Evolutionary conservation across 2,329 filamentous ascomycete genomes (phyloP), one percentile per base, ranked within the genome.

Genomic region (Thyridium curvatum): DNA sequence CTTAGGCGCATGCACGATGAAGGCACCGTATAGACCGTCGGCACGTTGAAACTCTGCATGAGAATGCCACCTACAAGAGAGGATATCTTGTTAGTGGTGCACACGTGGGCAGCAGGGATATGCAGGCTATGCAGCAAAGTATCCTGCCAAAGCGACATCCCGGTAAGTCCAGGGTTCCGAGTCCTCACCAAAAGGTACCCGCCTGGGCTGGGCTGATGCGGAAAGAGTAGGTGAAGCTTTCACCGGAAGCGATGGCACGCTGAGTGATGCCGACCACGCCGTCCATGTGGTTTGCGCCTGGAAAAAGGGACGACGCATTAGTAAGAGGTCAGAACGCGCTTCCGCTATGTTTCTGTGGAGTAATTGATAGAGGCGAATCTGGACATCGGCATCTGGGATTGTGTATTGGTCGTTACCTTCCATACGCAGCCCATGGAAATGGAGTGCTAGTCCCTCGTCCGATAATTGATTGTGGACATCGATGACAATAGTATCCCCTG

Each of bases 341-440:
- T n/a, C n/a, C n/a, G n/a, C n/a, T n/a, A n/a, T n/a, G n/a, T n/a
- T n/a, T n/a, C n/a, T n/a, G n/a, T n/a, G n/a, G n/a, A n/a, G n/a
- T n/a, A n/a, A n/a, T n/a, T n/a, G n/a, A n/a, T n/a, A n/a, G n/a
- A n/a, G n/a, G n/a, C n/a, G 21, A 10, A 10, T 10, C 21, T 6
- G 10, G 21, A 26, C 21, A 26, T 13, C 10, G 12, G 32, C 9
- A 8, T 34, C 10, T 18, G 8, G 16, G 32, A 8, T 7, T 13
- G 12, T 34, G 32, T 7, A 16, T 15, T 26, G 4, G n/a, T 26
- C 8, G 15, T 7, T 16, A 35, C 34, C 34, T 26, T 13, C 12
- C 34, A 35, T 35, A 16, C 28, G 34, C 17, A 35, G 15, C 8
- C 34, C 34, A 28, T 35, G 34, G 34, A 35, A 35, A 16, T 35